A percentile compares a stretch with the other conserved stretches of the same genome.
Conservation (phyloP, 169 alveolate genomes). For the Cryptosporidium xiaoi region DNA sequence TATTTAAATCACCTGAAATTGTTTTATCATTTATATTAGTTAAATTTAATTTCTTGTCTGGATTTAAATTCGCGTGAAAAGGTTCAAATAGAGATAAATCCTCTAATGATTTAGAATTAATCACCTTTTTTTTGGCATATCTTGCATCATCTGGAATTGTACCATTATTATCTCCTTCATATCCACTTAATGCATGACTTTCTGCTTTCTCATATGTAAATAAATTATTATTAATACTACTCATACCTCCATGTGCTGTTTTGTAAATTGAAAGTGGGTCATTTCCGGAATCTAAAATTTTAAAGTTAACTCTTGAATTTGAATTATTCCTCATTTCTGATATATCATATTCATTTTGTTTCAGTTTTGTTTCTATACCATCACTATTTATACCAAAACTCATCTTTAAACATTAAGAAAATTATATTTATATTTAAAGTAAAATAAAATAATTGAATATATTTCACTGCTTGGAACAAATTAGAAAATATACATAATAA, state of each 20-base stretch:
- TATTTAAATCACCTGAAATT: neutral
- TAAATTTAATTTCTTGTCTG: neutral
- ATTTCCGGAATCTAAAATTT: conserved; percentile 40
- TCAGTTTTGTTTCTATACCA: no score
- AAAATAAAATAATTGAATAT: no score
- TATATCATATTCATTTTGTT: no score
- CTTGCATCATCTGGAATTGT: neutral
- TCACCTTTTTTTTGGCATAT: neutral
- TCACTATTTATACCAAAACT: no score
- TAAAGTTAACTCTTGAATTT: neutral
- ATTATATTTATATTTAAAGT: no score
- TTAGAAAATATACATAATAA: no score
- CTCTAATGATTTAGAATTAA: conserved; percentile 7
- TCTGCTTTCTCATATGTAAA: neutral
- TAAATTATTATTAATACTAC: neutral
- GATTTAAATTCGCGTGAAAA: neutral
- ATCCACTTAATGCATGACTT: neutral
- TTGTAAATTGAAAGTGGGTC: conserved; percentile 61
- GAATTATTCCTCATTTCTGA: no score
- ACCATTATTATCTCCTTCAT: neutral
- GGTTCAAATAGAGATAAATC: conserved; percentile 49
- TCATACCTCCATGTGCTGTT: neutral
- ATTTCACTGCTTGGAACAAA: no score
- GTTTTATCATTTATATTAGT: conserved; percentile 1
- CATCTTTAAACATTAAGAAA: no score